Conservation (phyloP, 768 basidiomycete species). For the Psilocybe cyanescens region DNA sequence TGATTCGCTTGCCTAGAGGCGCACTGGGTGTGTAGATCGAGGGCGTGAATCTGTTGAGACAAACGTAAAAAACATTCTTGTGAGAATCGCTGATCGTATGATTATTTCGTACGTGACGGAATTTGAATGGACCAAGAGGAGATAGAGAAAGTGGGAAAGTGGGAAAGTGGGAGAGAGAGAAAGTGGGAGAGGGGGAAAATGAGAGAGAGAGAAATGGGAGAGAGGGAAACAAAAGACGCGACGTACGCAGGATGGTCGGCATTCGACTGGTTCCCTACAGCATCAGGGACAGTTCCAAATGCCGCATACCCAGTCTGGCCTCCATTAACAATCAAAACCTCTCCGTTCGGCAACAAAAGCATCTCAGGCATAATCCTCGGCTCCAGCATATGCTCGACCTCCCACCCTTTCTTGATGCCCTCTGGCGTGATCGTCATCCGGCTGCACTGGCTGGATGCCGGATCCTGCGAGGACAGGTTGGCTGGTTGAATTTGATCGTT, state of each 20-base stretch:
- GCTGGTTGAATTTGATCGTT: slow-evolving; percentile 31
- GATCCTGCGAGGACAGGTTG: slow-evolving; percentile 41
- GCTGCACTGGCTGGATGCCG: slow-evolving; percentile 47
- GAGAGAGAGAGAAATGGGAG: neutral
- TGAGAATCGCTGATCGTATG: neutral
- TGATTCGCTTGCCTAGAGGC: slow-evolving; percentile 46
- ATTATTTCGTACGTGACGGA: too few species aligned
- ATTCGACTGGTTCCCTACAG: slow-evolving; percentile 29
- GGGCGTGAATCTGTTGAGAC: slow-evolving; percentile 35
- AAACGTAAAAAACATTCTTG: neutral
- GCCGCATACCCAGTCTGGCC: slow-evolving; percentile 46
- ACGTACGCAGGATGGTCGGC: slow-evolving; percentile 35
- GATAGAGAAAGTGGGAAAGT: too few species aligned
- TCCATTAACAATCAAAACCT: slow-evolving; percentile 47
- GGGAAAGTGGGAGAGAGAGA: too few species aligned
- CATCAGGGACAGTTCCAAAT: slow-evolving; percentile 33
- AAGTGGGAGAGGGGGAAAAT: too few species aligned
- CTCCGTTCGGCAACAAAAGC: slow-evolving; percentile 46
- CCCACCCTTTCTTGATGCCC: slow-evolving; percentile 48
- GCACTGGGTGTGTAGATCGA: slow-evolving; percentile 51
- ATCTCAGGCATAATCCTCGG: slow-evolving; percentile 43
- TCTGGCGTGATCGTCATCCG: slow-evolving; percentile 42
- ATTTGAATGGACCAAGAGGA: too few species aligned
- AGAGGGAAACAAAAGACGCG: neutral
- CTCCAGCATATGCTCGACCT: slow-evolving; percentile 46